Evolutionary conservation across 352 stramenopile genomes (phyloP).

Genomic region (Phytophthora colocasiae): DNA sequence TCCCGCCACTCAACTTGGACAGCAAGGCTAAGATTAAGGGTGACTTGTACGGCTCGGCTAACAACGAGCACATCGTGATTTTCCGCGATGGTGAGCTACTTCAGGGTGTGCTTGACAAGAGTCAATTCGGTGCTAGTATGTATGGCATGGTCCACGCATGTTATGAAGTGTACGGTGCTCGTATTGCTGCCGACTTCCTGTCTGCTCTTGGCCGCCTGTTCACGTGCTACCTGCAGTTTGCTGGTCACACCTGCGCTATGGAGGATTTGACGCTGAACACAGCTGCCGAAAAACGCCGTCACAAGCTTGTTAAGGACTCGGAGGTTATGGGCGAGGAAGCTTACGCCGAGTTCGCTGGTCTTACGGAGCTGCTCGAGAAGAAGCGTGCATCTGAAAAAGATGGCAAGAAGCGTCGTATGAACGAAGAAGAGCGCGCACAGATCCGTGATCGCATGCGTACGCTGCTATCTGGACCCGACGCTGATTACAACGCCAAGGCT

Average conservation of each 20-base stretch:
- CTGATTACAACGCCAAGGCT: conserved; percentile 76
- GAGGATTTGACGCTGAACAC: conserved; percentile 98
- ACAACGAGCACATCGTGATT: conserved; percentile 97
- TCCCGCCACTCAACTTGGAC: conserved; percentile 93
- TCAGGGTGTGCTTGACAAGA: conserved; percentile 99
- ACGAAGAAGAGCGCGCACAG: conserved; percentile 71
- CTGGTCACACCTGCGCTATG: conserved; percentile 98
- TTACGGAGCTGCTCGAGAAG: conserved; percentile 68
- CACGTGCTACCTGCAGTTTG: conserved; percentile 98
- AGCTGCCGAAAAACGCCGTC: conserved; percentile 92
- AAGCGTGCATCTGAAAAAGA: conserved; percentile 63
- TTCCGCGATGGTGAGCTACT: conserved; percentile 97
- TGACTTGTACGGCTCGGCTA: conserved; percentile 93
- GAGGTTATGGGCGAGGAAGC: conserved; percentile 84
- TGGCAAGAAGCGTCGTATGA: conserved; percentile 85
- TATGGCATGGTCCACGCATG: conserved; percentile 98
- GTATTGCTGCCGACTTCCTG: conserved; percentile 84
- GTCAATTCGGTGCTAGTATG: conserved; percentile 97
- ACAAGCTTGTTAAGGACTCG: conserved; percentile 89
- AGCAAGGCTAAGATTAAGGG: conserved; percentile 98
- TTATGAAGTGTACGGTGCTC: conserved; percentile 92
- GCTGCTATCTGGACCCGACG: conserved; percentile 75
- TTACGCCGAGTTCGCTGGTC: conserved; percentile 85
- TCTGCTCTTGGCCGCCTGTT: conserved; percentile 93
- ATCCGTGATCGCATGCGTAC: conserved; percentile 83